Conservation (phyloP, 1,284 basidiomycete species). For the Coniferiporia weirii region DNA sequence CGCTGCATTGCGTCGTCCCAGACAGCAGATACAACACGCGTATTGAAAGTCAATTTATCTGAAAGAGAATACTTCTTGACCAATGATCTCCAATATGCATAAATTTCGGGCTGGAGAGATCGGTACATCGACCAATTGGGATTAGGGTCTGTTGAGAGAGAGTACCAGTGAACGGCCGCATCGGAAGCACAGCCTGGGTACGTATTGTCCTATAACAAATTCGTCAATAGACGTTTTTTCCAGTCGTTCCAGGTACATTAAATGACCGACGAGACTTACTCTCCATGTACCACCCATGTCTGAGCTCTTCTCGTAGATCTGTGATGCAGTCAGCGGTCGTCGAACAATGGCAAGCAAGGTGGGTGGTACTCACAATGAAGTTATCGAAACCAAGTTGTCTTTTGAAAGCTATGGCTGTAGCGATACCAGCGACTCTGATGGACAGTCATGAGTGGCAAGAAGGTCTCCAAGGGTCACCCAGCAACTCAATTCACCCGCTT, state of each 20-base stretch:
- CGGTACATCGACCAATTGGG: slow-evolving; percentile 44
- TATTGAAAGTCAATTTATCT: slow-evolving; percentile 37
- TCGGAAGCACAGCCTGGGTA: slow-evolving; percentile 50
- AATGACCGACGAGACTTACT: slow-evolving; percentile 28
- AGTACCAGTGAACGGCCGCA: slow-evolving; percentile 50
- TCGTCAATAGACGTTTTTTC: slow-evolving; percentile 27
- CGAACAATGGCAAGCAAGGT: neutral
- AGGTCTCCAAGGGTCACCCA: neutral
- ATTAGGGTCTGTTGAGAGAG: slow-evolving; percentile 49
- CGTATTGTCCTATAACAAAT: slow-evolving; percentile 26
- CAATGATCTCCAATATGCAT: slow-evolving; percentile 44
- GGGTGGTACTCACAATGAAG: slow-evolving; percentile 35
- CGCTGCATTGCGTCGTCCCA: slow-evolving; percentile 40
- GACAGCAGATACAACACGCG: slow-evolving; percentile 35
- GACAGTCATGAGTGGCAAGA: neutral
- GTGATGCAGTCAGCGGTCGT: neutral
- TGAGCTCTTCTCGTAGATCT: slow-evolving; percentile 47
- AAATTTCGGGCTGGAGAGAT: slow-evolving; percentile 44
- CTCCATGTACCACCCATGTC: slow-evolving; percentile 49
- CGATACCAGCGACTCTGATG: slow-evolving; percentile 37
- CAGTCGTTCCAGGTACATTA: neutral
- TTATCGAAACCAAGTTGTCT: slow-evolving; percentile 38
- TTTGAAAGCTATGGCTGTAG: slow-evolving; percentile 46
- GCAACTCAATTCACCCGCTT: slow-evolving; percentile 37
- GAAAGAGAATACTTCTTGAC: slow-evolving; percentile 35